Conservation (phyloP, 352 stramenopile genomes). For the Phytophthora tentaculata region DNA sequence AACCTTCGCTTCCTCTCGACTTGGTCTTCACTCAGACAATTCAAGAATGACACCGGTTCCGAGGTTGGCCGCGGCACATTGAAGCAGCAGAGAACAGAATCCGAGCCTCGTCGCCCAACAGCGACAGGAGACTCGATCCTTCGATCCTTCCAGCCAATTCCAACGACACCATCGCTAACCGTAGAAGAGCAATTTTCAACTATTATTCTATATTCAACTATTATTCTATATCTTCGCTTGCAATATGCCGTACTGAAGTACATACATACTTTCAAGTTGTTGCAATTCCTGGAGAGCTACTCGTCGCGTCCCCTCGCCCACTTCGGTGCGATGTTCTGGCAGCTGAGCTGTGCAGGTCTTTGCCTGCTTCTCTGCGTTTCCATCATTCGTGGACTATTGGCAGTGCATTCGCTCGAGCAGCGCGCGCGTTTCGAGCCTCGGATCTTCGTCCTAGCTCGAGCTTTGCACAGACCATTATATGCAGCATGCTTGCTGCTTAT, state of each 20-base stretch:
- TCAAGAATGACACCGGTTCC: conserved; percentile 30
- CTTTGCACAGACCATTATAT: conserved; percentile 42
- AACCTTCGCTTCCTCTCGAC: conserved; percentile 16
- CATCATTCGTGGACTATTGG: conserved; percentile 15
- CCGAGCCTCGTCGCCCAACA: conserved; percentile 10
- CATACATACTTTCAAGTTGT: conserved; percentile 19
- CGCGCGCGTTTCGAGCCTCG: neutral
- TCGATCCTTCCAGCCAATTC: conserved; percentile 13
- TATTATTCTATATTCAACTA: neutral
- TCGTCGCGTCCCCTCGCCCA: conserved; percentile 6
- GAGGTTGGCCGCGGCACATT: neutral
- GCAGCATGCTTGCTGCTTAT: conserved; percentile 26
- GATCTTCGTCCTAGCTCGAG: conserved; percentile 31
- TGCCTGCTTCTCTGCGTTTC: conserved; percentile 22
- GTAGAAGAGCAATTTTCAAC: conserved; percentile 22
- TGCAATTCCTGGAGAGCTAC: conserved; percentile 13
- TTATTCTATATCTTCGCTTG: conserved; percentile 8
- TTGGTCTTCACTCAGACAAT: conserved; percentile 30
- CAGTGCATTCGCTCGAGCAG: conserved; percentile 22
- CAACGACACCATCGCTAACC: conserved; percentile 19
- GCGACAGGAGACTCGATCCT: neutral
- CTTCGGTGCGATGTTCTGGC: conserved; percentile 29
- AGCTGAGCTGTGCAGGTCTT: conserved; percentile 17
- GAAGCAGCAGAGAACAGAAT: conserved; percentile 1
- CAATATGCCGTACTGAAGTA: neutral